These are phyloP conservation scores for Alternaria viburni DNA, from an alignment of 2,329 filamentous ascomycete genomes.

Conservation along the genomic window DNA sequence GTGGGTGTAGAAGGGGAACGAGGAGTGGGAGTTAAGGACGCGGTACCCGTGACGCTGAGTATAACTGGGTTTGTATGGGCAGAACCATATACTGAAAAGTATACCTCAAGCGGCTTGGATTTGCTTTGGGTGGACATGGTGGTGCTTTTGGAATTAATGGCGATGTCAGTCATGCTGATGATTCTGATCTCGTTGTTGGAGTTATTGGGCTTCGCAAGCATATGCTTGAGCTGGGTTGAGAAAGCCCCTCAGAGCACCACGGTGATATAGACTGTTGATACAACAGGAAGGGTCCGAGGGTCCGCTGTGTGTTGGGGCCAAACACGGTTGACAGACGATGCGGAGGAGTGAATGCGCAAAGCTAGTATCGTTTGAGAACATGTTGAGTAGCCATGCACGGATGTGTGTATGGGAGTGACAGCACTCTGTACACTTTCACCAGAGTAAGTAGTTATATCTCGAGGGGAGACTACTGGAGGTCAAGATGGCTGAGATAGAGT, in stretches of 20 bases:
- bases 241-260: too few species aligned
- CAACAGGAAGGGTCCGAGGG: not conserved
- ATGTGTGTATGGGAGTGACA: not conserved
- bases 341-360: not conserved
- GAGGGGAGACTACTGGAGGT: not conserved
- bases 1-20: not conserved
- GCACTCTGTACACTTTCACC: not conserved
- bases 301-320: not conserved
- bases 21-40: not conserved
- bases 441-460: not conserved
- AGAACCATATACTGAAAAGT: not conserved
- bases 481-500: not conserved
- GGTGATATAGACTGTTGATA: not conserved
- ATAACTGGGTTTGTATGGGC: not conserved
- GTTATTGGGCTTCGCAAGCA: not conserved
- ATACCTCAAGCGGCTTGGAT: not conserved
- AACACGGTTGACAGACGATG: not conserved
- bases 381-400: not conserved
- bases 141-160: too few species aligned
- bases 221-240: not conserved
- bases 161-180: too few species aligned
- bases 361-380: not conserved
- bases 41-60: not conserved
- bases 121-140: not conserved
- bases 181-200: not conserved